Evolutionary conservation across 768 basidiomycete species (phyloP), one percentile per base, ranked within the genome.

Genomic region (Suillus bovinus): DNA sequence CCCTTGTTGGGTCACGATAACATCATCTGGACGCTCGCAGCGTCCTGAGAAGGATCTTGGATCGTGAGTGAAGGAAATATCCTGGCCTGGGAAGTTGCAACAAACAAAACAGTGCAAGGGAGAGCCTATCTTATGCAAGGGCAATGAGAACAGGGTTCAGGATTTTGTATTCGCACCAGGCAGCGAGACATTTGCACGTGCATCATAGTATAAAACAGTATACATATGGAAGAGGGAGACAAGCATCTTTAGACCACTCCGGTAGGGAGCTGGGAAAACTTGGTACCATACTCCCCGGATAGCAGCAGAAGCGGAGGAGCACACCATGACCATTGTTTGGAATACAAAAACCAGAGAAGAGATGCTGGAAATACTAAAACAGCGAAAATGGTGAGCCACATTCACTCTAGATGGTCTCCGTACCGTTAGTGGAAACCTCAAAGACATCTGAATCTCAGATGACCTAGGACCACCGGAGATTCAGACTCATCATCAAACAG

Each of bases 101-200:
- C 46, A 47, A 14, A 47, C 3, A 47, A 47, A 24, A 24, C 20
- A 42, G 41, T 2, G 1, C 41, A 42, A 20, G 8, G n/a, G n/a
- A 0, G 5, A 14, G 1, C 13, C 0, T 22, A 24, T 49, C 27
- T 10, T 4, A 9, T 29, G 27, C 17, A 49, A 49, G 27, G 27
- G 27, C 2, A 8, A 20, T 49, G 27, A 4, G 27, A 10, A 2
- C 10, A 0, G 1, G 3, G 16, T 49, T 49, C 0, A 1, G 4
- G 5, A 16, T 7, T 16, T 49, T 8, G 16, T 49, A 10, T 49
- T 49, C 29, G 47, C 16, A 20, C 47, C 47, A 6, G 27, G 17
- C 47, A 29, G 8, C 16, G 47, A 49, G 16, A 49, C 47, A 27
- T 49, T 29, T 5, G 47, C 47, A 27, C 27, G 47, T 49, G 47